Conservation (phyloP, 768 basidiomycete species). For the Suillus fuscotomentosus region DNA sequence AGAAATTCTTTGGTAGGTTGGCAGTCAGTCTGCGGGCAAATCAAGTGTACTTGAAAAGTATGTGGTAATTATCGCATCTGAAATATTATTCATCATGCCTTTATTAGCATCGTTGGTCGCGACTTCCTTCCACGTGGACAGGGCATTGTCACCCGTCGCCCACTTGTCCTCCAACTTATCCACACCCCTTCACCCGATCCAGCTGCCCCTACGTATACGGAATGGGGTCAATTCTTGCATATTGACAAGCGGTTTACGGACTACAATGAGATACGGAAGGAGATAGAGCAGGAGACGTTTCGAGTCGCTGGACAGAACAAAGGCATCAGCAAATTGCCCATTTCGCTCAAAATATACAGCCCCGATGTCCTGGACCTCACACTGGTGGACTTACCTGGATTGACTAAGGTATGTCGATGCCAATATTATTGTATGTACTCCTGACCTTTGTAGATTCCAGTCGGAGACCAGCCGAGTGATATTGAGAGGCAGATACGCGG, state of each 20-base stretch:
- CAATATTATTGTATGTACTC: background rate
- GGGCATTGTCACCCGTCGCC: slow-evolving; percentile 95
- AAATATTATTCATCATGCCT: slow-evolving; percentile 4
- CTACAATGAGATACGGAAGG: slow-evolving; percentile 88
- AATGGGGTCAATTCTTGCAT: slow-evolving; percentile 98
- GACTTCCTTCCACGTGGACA: slow-evolving; percentile 87
- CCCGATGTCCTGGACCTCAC: slow-evolving; percentile 95
- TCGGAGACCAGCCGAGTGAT: slow-evolving; percentile 96
- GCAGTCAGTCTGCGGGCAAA: slow-evolving; percentile 95
- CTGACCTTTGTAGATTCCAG: slow-evolving; percentile 65
- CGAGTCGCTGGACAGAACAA: slow-evolving; percentile 98
- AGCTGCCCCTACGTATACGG: slow-evolving; percentile 48
- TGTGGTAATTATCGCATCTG: slow-evolving; percentile 30
- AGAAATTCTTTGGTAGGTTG: slow-evolving; percentile 56
- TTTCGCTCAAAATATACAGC: slow-evolving; percentile 93
- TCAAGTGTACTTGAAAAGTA: slow-evolving; percentile 96
- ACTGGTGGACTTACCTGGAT: slow-evolving; percentile 91
- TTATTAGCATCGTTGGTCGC: slow-evolving; percentile 83
- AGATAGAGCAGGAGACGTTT: slow-evolving; percentile 98
- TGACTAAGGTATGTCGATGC: slow-evolving; percentile 75
- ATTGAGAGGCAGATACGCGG: slow-evolving; percentile 96
- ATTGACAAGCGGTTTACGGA: slow-evolving; percentile 97
- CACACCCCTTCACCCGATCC: slow-evolving; percentile 72
- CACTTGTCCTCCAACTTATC: slow-evolving; percentile 93
- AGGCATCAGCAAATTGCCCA: slow-evolving; percentile 94